Evolutionary conservation across 768 basidiomycete species (phyloP), one percentile per base, ranked within the genome.

Genomic region (Cantharellus cinnabarinus): DNA sequence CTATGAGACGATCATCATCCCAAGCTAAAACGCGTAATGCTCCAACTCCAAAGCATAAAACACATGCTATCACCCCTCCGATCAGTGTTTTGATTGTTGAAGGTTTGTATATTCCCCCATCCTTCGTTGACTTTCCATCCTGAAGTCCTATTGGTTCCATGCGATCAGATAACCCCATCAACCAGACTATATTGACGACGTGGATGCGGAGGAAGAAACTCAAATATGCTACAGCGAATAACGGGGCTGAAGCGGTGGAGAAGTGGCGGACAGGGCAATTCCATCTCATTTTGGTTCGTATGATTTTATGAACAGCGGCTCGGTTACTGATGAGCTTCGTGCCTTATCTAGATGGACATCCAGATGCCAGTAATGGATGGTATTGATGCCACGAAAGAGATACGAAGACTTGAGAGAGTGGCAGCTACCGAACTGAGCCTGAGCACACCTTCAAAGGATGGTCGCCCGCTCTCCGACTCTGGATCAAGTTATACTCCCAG

Each of bases 361-460:
- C 94, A 98, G 71, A 91, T 99, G 80, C 95, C 95, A 4, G 83
- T 98, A 64, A 98, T 95, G 87, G 89, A 94, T 70, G 95, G 95
- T 41, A 95, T 98, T 55, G 81, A 89, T 67, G 95, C 95, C 4
- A 99, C 95, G 2, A 91, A 90, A 65, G 88, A 93, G 69, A 99
- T 99, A 60, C 77, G 95, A 57, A 79, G 81, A 58, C 70, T 93
- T 50, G 94, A 98, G 68, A 83, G 80, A 65, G 62, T 70, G 42
- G 80, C 77, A 61, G 52, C 52, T 7, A 73, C 73, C 5, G 83
- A 89, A 41, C 65, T 65, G 52, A 66, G 56, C n/a, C 58, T 57
- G 29, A 42, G 80, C 34, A 77, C 80, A 10, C 48, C 62, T 57
- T 10, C 55, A 7, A 10, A 40, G 14, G 3, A 80, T 80, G 10